These are phyloP conservation scores for Termitomyces sp. DNA, from an alignment of 1,284 basidiomycete genomes.

Conservation along the genomic window DNA sequence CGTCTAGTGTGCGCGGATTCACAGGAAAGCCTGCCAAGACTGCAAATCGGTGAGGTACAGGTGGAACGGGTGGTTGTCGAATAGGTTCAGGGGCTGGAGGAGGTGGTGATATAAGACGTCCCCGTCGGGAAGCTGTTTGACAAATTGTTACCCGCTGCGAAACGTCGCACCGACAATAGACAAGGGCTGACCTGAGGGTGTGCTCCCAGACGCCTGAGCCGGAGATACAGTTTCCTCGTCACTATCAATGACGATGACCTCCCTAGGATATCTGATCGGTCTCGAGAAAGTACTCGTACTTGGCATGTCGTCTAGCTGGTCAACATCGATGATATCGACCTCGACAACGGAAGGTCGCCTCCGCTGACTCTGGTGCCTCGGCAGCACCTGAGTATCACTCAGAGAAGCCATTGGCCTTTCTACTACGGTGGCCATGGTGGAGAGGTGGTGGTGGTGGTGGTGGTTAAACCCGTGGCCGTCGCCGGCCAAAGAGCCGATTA, in stretches of 20 bases:
- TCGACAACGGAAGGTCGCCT: slow-evolving; percentile 24
- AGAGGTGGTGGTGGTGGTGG: slow-evolving; percentile 6
- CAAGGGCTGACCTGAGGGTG: slow-evolving; percentile 7
- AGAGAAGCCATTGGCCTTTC: slow-evolving; percentile 22
- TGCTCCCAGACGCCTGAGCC: slow-evolving; percentile 3
- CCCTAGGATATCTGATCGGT: slow-evolving; percentile 4
- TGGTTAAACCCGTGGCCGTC: slow-evolving; percentile 15
- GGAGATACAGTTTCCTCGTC: slow-evolving; percentile 17
- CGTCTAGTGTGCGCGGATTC: slow-evolving; percentile 17
- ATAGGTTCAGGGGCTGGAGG: slow-evolving; percentile 23
- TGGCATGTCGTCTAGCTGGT: slow-evolving; percentile 25
- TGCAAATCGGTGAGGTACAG: slow-evolving; percentile 27
- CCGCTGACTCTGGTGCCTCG: slow-evolving; percentile 11
- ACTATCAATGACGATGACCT: slow-evolving; percentile 20
- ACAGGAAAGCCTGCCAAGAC: slow-evolving; percentile 23
- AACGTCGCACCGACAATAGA: neutral
- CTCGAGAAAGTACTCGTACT: slow-evolving; percentile 5
- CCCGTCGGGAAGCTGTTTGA: neutral
- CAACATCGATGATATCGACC: slow-evolving; percentile 34
- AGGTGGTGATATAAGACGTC: slow-evolving; percentile 28
- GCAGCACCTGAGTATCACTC: slow-evolving; percentile 10
- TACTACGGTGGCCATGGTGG: slow-evolving; percentile 24
- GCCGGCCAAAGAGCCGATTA: neutral
- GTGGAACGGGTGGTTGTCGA: slow-evolving; percentile 30
- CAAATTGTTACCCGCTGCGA: neutral